Evolutionary conservation across 805 yeast species (phyloP), one percentile per base, ranked within the genome.

Genomic region (Saturnispora dispora): DNA sequence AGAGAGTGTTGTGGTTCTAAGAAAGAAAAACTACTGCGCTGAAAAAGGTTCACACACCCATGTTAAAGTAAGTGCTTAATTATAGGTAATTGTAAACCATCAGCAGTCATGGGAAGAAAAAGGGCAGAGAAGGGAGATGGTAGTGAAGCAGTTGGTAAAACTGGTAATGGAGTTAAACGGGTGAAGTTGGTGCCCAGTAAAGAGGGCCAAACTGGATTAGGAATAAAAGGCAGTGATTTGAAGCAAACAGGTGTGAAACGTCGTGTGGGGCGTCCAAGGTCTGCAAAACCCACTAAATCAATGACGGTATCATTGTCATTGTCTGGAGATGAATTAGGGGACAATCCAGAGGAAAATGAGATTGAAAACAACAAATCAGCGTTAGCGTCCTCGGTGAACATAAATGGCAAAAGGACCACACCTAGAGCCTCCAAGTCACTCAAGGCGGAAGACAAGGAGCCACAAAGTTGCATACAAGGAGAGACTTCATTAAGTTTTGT

Each of bases 401-500:
- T 37, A 37, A 37, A 37, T 18, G 41, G 41, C 22, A 37, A 37
- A 37, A 37, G 41, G 13, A 37, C 15, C 41, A 40, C 44, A 15
- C 44, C 30, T 5, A 40, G 44, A n/a, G 17, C 18, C 10, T 23
- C 30, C 5, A 23, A 5, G 25, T 23, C 44, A 6, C 44, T 30
- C 10, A 22, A 22, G 11, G 18, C n/a, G 4, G 30, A 40, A 40
- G 44, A 40, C 5, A 27, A 33, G 13, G 47, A 9, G 6, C 36
- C 37, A 15, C 4, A 22, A 18, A 33, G 47, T 11, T 45, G 47
- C 32, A 45, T 45, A 30, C 32, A 41, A 9, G 40, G 46, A 3
- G 36, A 35, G 35, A 17, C 35, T 18, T 46, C 36, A 3, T 22
- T 15, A 17, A 30, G 33, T 17, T 78, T 81, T 65, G 63, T 70